Evolutionary conservation across 495 filamentous ascomycete genomes (phyloP).

Genomic region (Aspergillus coremiiformis): DNA sequence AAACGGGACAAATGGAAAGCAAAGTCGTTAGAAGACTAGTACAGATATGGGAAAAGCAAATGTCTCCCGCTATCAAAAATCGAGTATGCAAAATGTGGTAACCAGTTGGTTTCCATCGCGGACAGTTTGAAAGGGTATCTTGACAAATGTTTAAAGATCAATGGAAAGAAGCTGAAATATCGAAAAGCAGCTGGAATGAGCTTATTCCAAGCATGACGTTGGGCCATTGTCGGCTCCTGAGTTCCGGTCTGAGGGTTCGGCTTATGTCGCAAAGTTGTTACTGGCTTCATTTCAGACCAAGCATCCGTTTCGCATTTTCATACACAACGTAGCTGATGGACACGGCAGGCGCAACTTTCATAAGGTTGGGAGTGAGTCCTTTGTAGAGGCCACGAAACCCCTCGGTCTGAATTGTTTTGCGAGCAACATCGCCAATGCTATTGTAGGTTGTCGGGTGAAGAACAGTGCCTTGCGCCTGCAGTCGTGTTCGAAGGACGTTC

Average conservation of each 20-base stretch:
- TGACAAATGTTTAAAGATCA: constrained; percentile 16
- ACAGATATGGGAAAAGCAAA: constrained; percentile 1
- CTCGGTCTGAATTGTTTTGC: constrained; percentile 73
- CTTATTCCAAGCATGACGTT: not conserved
- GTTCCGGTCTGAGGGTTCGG: not conserved
- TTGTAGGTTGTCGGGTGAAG: constrained; percentile 87
- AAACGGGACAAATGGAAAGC: not conserved
- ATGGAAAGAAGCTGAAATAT: constrained; percentile 9
- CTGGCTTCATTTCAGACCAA: constrained; percentile 56
- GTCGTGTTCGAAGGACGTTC: constrained; percentile 85
- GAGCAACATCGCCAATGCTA: constrained; percentile 78
- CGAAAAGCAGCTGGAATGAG: not conserved
- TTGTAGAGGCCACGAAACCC: constrained; percentile 86
- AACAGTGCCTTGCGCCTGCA: constrained; percentile 91
- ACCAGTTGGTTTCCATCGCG: constrained; percentile 6
- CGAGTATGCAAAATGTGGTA: not conserved
- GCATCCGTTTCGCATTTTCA: constrained; percentile 79
- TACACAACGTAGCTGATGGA: constrained; percentile 98
- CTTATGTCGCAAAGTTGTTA: not conserved
- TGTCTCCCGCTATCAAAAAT: constrained; percentile 3
- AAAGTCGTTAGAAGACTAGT: not conserved
- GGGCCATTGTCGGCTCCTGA: not conserved
- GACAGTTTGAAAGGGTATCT: constrained; percentile 26
- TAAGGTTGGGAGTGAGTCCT: constrained; percentile 86
- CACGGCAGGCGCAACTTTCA: constrained; percentile 94